Evolutionary conservation across 1,284 basidiomycete genomes (phyloP).

Genomic region (Boletus smithii): DNA sequence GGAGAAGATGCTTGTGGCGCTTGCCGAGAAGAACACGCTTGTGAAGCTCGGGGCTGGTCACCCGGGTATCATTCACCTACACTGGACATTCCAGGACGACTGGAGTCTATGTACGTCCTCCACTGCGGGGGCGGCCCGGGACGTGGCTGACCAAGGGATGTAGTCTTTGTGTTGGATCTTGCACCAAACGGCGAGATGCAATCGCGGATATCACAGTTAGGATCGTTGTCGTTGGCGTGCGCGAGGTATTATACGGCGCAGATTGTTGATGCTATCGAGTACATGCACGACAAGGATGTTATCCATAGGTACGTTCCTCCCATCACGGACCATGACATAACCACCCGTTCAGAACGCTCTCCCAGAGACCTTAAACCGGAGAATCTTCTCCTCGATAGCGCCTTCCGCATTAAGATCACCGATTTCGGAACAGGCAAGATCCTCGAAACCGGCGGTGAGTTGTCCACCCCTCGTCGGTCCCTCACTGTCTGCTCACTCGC

Average conservation of each 20-base stretch:
- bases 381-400: conserved; percentile 84
- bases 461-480: background rate
- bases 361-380: conserved; percentile 85
- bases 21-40: conserved; percentile 64
- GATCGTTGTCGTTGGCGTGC: conserved; percentile 76
- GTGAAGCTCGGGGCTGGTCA: conserved; percentile 65
- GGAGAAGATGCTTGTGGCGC: conserved; percentile 61
- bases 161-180: conserved; percentile 90
- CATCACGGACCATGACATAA: conserved; percentile 9
- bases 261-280: conserved; percentile 82
- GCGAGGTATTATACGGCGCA: conserved; percentile 85
- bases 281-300: conserved; percentile 85
- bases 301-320: conserved; percentile 66
- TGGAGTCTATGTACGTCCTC: conserved; percentile 66
- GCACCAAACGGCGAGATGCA: conserved; percentile 90
- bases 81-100: conserved; percentile 83
- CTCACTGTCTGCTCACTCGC: conserved; percentile 1
- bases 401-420: conserved; percentile 88
- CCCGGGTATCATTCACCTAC: conserved; percentile 78
- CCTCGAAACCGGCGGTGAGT: conserved; percentile 55
- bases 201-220: conserved; percentile 70
- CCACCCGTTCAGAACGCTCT: background rate
- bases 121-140: background rate
- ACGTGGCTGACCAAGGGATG: conserved; percentile 3
- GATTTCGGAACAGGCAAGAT: conserved; percentile 98